These are phyloP conservation scores for Trichoderma virens DNA, from an alignment of 495 filamentous ascomycete genomes.

Conservation along the genomic window DNA sequence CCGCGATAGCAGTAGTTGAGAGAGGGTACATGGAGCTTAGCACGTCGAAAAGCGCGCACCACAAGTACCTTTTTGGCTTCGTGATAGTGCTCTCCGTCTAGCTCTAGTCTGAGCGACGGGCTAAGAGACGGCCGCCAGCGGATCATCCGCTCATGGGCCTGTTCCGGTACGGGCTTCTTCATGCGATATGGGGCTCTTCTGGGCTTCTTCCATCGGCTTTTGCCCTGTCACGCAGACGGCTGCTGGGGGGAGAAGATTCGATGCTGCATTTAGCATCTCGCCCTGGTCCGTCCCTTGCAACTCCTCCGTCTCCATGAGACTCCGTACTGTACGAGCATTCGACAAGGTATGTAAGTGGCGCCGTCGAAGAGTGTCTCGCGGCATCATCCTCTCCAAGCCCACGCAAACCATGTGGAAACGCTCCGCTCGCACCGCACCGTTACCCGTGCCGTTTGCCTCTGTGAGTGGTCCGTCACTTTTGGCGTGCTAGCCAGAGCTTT, in stretches of 20 bases:
- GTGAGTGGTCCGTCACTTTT: background rate
- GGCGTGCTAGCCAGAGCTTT: background rate
- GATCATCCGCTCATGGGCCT: background rate
- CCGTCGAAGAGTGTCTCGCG: too few relatives aligned
- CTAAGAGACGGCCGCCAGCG: conserved; percentile 8
- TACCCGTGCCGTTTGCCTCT: background rate
- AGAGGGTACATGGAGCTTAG: background rate
- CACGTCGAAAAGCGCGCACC: background rate
- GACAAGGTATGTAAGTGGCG: background rate
- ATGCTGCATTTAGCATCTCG: background rate
- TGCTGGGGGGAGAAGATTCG: background rate
- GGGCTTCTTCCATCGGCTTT: background rate
- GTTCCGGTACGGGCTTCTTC: background rate
- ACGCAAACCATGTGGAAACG: conserved; percentile 7
- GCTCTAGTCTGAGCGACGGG: background rate
- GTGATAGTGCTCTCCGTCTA: background rate
- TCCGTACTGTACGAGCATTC: background rate
- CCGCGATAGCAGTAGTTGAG: too few relatives aligned
- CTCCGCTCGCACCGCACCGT: conserved; percentile 5
- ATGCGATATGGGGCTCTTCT: background rate
- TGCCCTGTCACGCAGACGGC: background rate
- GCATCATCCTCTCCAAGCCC: too few relatives aligned
- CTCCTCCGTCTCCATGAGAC: background rate
- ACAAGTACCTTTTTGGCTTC: background rate
- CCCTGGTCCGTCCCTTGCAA: too few relatives aligned